Base-by-base conservation (phyloP, 352 stramenopile genomes). In the Blastocystis hominis region DNA sequence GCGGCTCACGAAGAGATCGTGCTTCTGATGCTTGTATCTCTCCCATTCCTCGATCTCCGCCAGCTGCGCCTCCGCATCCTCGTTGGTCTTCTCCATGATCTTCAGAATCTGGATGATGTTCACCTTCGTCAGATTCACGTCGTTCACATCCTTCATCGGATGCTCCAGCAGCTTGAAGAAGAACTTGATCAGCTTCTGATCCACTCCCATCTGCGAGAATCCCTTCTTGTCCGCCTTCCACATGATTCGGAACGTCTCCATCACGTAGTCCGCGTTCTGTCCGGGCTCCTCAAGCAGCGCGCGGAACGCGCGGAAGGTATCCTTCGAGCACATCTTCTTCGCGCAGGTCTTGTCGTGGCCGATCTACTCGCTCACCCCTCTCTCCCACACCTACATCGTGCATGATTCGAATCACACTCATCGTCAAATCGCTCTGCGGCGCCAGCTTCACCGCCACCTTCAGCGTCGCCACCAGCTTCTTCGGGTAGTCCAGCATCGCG, bases 151-250 rank as follows among this genome's bases (percentile, higher is more conserved):
- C 36, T 76, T 69, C 46, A 90, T 87, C 44, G 88, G 55, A 24
- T 89, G 53, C 46, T 89, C 75, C 54, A 90, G 70, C 42, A 88
- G 56, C 55, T 78, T 86, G 66, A 89, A 75, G 62, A 89, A 87
- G 66, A 76, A 89, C 40, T 59, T 62, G 62, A 89, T 88, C 56
- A 84, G 72, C 50, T 89, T 77, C 40, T 81, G 55, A 20, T 89
- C 56, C 55, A 89, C 9, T 89, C 36, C 90, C 78, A 30, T 91
- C 86, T 50, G 91, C 75, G 53, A 89, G 89, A 80, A 90, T 77
- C 76, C 89, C 89, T 38, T 88, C 61, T 42, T 75, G 42, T 66
- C 50, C 15, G 13, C 88, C 88, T 89, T 92, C 91, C 47, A 92
- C 89, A 86, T 92, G 91, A 54, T 61, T 47, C 42, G 44, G 44